Percentiles rank a stretch among this genome's conserved stretches.
phyloP scores from a whole-genome alignment of 169 alveolate genomes.

The Cyclospora cayetanensis region DNA sequence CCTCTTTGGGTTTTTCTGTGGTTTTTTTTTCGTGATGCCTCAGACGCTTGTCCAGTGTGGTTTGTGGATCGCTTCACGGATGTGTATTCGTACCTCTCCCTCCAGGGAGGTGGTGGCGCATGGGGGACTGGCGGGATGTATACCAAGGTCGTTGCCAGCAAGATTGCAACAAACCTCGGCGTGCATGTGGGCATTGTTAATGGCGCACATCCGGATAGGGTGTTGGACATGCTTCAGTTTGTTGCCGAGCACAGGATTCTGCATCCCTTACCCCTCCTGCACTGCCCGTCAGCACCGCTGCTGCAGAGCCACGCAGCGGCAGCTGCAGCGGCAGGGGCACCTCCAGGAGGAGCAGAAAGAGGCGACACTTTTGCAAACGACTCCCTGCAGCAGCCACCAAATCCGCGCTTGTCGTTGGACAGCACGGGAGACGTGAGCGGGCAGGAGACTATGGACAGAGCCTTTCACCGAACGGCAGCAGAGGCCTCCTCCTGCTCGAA shows the following conservation, averaged over 20 bases:
- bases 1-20: not conserved
- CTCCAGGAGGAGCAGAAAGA: not conserved
- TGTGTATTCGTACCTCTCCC: constrained; percentile 60
- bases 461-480: too few relatives aligned
- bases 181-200: constrained; percentile 45
- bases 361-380: not conserved
- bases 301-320: not conserved
- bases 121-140: constrained; percentile 80
- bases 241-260: not conserved
- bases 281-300: not conserved
- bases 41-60: constrained; percentile 75
- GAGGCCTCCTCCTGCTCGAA: too few relatives aligned
- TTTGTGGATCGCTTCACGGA: constrained; percentile 73
- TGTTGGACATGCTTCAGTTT: constrained; percentile 14
- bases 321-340: constrained; percentile 18
- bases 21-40: not conserved
- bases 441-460: too few relatives aligned
- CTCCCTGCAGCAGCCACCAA: too few relatives aligned
- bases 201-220: constrained; percentile 25
- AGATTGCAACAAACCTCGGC: constrained; percentile 78
- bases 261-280: not conserved
- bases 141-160: constrained; percentile 77
- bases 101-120: constrained; percentile 65
- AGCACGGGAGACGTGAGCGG: too few relatives aligned
- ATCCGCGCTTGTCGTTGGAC: too few relatives aligned